phyloP scores from a whole-genome alignment of 1,139 yeast species.

The Casaregolazyma suthepensis region DNA sequence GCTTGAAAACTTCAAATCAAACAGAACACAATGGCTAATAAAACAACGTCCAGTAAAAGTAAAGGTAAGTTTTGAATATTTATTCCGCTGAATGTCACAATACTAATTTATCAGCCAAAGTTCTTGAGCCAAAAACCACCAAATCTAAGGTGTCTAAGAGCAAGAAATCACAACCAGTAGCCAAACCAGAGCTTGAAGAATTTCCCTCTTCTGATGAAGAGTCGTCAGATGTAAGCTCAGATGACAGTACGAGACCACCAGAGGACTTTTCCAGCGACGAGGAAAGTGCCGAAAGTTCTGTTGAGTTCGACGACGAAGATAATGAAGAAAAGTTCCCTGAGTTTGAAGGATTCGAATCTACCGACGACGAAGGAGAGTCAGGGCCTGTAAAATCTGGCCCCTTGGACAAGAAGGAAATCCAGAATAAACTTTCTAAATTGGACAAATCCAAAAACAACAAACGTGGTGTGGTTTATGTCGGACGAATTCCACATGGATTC shows the following conservation, averaged over 20 bases:
- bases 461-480: conserved; percentile 73
- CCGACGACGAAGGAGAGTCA: conserved; percentile 28
- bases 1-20: background rate
- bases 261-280: conserved; percentile 21
- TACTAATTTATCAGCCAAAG: conserved; percentile 4
- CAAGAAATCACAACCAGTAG: background rate
- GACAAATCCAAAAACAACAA: conserved; percentile 16
- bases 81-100: background rate
- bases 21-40: conserved; percentile 6
- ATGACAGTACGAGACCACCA: background rate
- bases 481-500: conserved; percentile 90
- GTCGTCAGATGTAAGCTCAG: conserved; percentile 14
- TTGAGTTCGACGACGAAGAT: conserved; percentile 19
- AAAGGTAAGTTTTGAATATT: conserved; percentile 1
- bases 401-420: conserved; percentile 23
- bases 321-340: conserved; percentile 23
- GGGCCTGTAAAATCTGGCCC: conserved; percentile 22
- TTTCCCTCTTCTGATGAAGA: conserved; percentile 33
- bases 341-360: conserved; percentile 24
- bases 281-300: conserved; percentile 16
- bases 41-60: background rate
- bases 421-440: conserved; percentile 12
- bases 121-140: conserved; percentile 2
- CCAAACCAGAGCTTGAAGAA: conserved; percentile 17
- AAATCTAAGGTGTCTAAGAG: conserved; percentile 5